Base-by-base conservation (phyloP, 805 yeast species). In the Starmera dryadoides region DNA sequence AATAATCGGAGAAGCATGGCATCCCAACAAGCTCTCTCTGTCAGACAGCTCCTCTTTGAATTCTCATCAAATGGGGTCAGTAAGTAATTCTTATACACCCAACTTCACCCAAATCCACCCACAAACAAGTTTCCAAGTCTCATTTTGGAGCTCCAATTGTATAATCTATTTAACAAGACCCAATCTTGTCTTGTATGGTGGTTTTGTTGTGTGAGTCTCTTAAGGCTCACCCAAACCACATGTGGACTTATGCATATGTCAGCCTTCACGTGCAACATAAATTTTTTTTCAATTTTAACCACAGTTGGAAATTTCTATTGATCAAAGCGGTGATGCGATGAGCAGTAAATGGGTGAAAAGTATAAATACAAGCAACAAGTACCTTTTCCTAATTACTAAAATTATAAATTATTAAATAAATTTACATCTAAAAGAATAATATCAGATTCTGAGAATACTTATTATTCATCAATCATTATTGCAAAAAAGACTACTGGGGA, bases 181-280 rank as follows among this genome's bases (percentile, higher is more conserved):
- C n/a, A n/a, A n/a, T n/a, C n/a, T n/a, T n/a, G n/a, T n/a, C n/a
- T n/a, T n/a, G n/a, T n/a, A n/a, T n/a, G n/a, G n/a, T n/a, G n/a
- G n/a, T n/a, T n/a, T n/a, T n/a, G n/a, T n/a, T n/a, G n/a, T n/a
- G n/a, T n/a, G n/a, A n/a, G n/a, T n/a, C n/a, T n/a, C n/a, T n/a
- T n/a, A n/a, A n/a, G n/a, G n/a, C 23, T 21, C 9, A 21, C 23
- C 23, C 23, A 6, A 21, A 9, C 23, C 10, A 8, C 28, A 25
- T 12, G n/a, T n/a, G n/a, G n/a, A n/a, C 18, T 30, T 7, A 30
- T 30, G 32, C 32, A 30, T 17, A 30, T 30, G 32, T 15, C 32
- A 15, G 23, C 34, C n/a, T 32, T 32, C 34, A 32, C 34, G 34
- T 32, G 34, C 17, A 32, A 32, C 16, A 32, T 11, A 32, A 32